phyloP scores from a whole-genome alignment of 306 rosid genomes.

The Cicer chorassanicum region DNA sequence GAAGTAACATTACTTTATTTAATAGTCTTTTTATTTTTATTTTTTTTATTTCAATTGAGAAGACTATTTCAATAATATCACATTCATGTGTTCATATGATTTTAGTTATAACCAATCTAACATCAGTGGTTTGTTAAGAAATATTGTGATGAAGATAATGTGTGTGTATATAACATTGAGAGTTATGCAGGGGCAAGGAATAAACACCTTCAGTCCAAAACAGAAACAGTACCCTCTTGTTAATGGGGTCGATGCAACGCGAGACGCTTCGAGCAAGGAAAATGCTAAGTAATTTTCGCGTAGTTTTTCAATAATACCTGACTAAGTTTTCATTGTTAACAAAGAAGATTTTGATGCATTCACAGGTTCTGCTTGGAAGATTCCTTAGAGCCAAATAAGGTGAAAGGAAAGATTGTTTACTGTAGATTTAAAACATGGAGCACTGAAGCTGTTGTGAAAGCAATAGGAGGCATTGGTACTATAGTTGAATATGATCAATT shows the following conservation, averaged over 20 bases:
- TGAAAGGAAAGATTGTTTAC: conserved; percentile 68
- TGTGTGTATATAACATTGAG: neutral
- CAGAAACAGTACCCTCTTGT: conserved; percentile 62
- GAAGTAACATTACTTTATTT: no score
- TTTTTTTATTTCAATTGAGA: no score
- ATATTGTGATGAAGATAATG: neutral
- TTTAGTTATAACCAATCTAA: no score
- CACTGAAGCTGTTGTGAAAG: conserved; percentile 65
- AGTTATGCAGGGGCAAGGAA: conserved; percentile 69
- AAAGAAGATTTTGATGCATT: conserved; percentile 6
- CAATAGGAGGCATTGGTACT: conserved; percentile 71
- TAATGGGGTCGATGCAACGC: conserved; percentile 68
- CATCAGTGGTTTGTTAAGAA: neutral
- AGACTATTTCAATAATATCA: no score
- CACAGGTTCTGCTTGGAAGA: conserved; percentile 50
- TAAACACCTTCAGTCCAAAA: conserved; percentile 62
- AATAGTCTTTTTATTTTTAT: no score
- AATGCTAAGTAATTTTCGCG: conserved; percentile 55
- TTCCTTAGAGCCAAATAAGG: conserved; percentile 67
- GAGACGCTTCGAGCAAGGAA: conserved; percentile 50
- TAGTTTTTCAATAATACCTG: neutral
- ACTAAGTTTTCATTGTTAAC: neutral
- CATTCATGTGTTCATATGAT: no score
- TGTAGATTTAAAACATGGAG: conserved; percentile 60
- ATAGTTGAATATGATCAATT: conserved; percentile 57